Evolutionary conservation across 1,284 basidiomycete species (phyloP).

Genomic region (Boletus sp.): DNA sequence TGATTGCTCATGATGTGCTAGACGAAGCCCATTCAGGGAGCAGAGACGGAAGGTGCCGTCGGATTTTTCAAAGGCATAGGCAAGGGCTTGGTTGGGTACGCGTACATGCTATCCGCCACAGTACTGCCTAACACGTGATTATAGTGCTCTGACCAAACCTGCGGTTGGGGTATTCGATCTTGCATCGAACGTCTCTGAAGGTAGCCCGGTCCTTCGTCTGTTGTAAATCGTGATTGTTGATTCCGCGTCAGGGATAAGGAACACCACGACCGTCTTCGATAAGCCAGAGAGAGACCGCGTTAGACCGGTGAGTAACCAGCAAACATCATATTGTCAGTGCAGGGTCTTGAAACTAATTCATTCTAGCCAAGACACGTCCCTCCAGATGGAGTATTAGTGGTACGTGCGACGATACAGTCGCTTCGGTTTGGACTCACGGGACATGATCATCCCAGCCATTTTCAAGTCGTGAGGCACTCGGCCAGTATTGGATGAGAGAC

Average conservation of each 20-base stretch:
- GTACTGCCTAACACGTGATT: constrained; percentile 17
- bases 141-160: constrained; percentile 91
- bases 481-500: constrained; percentile 97
- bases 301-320: constrained; percentile 57
- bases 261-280: constrained; percentile 98
- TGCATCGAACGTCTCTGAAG: constrained; percentile 95
- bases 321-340: background rate
- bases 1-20: constrained; percentile 29
- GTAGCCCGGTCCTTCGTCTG: constrained; percentile 35
- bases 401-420: constrained; percentile 39
- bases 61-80: constrained; percentile 99
- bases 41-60: constrained; percentile 89
- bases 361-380: constrained; percentile 81
- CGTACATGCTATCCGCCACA: constrained; percentile 11
- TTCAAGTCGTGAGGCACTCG: constrained; percentile 85
- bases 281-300: constrained; percentile 88
- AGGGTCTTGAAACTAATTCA: background rate
- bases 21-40: constrained; percentile 96
- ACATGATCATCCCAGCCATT: constrained; percentile 60
- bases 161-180: constrained; percentile 97
- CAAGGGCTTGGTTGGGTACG: constrained; percentile 92
- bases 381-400: constrained; percentile 80
- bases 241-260: constrained; percentile 68
- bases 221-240: constrained; percentile 3
- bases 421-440: constrained; percentile 1